Evolutionary conservation across 2,329 filamentous ascomycete species (phyloP).

Genomic region (Fusarium kyushuense): DNA sequence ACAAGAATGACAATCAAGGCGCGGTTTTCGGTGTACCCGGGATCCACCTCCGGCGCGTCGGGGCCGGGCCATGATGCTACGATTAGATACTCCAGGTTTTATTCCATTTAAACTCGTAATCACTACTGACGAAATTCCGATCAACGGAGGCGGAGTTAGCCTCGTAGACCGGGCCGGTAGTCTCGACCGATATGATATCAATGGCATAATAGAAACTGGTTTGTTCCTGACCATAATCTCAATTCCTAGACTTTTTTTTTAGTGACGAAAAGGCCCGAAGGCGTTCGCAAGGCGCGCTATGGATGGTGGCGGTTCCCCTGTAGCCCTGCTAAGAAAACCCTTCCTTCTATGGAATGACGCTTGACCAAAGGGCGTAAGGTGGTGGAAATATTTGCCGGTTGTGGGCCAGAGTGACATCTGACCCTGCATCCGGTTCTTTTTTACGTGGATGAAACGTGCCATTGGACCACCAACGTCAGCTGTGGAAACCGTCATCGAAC

Average conservation of each 20-base stretch:
- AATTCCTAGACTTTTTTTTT: neutral
- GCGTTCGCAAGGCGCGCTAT: slow-evolving; percentile 20
- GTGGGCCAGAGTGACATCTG: slow-evolving; percentile 17
- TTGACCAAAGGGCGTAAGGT: slow-evolving; percentile 22
- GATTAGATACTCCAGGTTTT: slow-evolving; percentile 36
- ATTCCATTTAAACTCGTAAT: slow-evolving; percentile 34
- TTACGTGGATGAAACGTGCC: slow-evolving; percentile 37
- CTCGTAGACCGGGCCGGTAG: slow-evolving; percentile 7
- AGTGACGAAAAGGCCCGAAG: slow-evolving; percentile 34
- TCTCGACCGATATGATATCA: neutral
- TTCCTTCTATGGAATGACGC: slow-evolving; percentile 12
- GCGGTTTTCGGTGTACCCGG: slow-evolving; percentile 32
- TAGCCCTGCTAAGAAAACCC: slow-evolving; percentile 2
- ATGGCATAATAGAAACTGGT: slow-evolving; percentile 6
- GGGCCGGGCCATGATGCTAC: slow-evolving; percentile 3
- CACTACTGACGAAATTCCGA: slow-evolving; percentile 4
- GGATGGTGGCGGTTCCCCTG: slow-evolving; percentile 19
- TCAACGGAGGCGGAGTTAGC: slow-evolving; percentile 7
- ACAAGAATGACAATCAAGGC: slow-evolving; percentile 6
- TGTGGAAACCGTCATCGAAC: slow-evolving; percentile 14
- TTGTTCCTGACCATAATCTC: slow-evolving; percentile 3
- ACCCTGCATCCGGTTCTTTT: slow-evolving; percentile 12
- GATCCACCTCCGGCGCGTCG: slow-evolving; percentile 30
- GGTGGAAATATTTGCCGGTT: slow-evolving; percentile 32
- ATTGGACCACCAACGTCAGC: slow-evolving; percentile 21